Evolutionary conservation across 2,329 filamentous ascomycete species (phyloP).

Genomic region (Cryphonectria naterciae): DNA sequence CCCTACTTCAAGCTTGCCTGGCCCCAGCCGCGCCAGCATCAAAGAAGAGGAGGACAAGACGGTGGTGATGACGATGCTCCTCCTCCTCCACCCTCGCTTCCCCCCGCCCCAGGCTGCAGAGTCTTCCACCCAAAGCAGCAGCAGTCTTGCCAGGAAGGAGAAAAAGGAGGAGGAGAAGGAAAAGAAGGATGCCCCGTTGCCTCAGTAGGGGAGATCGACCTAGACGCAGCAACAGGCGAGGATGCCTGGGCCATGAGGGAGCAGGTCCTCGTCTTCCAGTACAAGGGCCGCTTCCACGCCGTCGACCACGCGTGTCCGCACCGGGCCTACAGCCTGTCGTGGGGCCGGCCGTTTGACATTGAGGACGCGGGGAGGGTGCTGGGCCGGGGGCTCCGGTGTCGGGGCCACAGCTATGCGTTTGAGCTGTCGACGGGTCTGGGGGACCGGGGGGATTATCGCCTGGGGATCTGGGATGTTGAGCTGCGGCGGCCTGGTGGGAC

Average conservation of each 20-base stretch:
- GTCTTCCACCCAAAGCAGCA: conserved; percentile 24
- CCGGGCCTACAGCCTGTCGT: conserved; percentile 23
- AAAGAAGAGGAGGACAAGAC: no score
- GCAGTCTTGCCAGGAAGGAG: neutral
- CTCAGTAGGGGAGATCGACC: conserved; percentile 10
- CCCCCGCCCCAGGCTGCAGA: conserved; percentile 19
- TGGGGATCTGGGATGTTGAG: conserved; percentile 26
- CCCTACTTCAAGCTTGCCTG: conserved; percentile 28
- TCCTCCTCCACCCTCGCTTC: neutral
- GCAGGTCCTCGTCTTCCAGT: conserved; percentile 27
- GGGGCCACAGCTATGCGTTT: conserved; percentile 25
- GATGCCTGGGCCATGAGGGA: conserved; percentile 26
- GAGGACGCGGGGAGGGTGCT: conserved; percentile 21
- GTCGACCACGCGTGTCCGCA: conserved; percentile 28
- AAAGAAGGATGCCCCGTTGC: neutral
- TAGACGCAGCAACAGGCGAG: conserved; percentile 22
- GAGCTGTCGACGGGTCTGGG: conserved; percentile 24
- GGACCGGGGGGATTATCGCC: conserved; percentile 21
- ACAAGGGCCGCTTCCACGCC: conserved; percentile 27
- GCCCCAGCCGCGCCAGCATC: conserved; percentile 18
- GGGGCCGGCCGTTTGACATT: conserved; percentile 26
- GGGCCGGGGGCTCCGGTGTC: conserved; percentile 19
- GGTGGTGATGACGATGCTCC: neutral
- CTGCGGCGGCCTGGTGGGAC: conserved; percentile 11
- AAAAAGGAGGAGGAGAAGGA: no score